These are phyloP conservation scores for Cercospora citrullina DNA, from an alignment of 2,329 filamentous ascomycete species.

Conservation along the genomic window DNA sequence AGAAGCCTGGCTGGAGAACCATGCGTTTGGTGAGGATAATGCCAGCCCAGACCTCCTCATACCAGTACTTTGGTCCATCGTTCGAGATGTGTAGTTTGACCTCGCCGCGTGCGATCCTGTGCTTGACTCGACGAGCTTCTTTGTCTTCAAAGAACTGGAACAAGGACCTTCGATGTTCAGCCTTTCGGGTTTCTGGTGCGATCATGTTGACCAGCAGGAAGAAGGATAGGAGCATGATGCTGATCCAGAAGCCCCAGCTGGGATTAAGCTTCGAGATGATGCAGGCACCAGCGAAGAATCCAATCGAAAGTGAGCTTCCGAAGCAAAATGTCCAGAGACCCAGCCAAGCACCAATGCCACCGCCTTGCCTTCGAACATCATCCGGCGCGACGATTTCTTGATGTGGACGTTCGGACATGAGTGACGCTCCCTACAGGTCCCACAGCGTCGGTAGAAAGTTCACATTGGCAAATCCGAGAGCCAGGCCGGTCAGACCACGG, in stretches of 20 bases:
- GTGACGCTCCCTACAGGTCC: slow-evolving; percentile 73
- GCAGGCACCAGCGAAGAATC: slow-evolving; percentile 69
- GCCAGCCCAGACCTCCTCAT: slow-evolving; percentile 72
- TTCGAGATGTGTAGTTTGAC: slow-evolving; percentile 73
- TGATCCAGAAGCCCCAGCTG: slow-evolving; percentile 74
- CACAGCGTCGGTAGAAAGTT: slow-evolving; percentile 71
- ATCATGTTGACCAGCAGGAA: slow-evolving; percentile 70
- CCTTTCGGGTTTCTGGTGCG: slow-evolving; percentile 69
- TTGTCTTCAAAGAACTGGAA: slow-evolving; percentile 59
- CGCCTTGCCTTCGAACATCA: slow-evolving; percentile 72
- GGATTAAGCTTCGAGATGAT: slow-evolving; percentile 66
- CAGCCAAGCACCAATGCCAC: slow-evolving; percentile 77
- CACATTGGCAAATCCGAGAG: slow-evolving; percentile 73
- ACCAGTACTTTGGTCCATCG: slow-evolving; percentile 74
- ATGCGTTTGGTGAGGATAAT: slow-evolving; percentile 66
- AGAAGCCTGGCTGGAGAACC: slow-evolving; percentile 72
- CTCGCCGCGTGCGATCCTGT: slow-evolving; percentile 67
- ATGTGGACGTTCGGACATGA: slow-evolving; percentile 71
- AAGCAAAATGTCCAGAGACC: slow-evolving; percentile 77
- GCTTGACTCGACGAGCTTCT: slow-evolving; percentile 47
- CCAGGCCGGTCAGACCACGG: slow-evolving; percentile 65
- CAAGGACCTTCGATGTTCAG: slow-evolving; percentile 67
- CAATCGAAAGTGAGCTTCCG: slow-evolving; percentile 68
- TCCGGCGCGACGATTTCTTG: slow-evolving; percentile 67
- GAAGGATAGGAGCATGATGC: slow-evolving; percentile 64